These are phyloP conservation scores for Zelopaecilomyces penicillatus DNA, from an alignment of 2,329 filamentous ascomycete genomes.

Conservation along the genomic window DNA sequence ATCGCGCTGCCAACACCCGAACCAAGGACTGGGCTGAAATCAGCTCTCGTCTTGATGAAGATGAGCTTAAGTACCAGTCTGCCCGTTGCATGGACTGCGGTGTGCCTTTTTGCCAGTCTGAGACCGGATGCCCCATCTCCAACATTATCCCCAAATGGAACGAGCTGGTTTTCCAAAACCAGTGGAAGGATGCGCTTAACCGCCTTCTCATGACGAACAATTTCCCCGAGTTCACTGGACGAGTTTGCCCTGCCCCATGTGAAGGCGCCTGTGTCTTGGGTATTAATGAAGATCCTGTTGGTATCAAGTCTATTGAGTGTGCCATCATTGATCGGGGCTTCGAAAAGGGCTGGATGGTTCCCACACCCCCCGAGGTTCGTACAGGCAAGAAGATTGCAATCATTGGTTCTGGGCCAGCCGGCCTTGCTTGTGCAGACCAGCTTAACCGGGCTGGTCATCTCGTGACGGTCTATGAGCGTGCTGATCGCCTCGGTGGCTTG, in stretches of 20 bases:
- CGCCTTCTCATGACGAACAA: slow-evolving; percentile 94
- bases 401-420: slow-evolving; percentile 86
- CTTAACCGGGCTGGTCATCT: slow-evolving; percentile 85
- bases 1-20: slow-evolving; percentile 73
- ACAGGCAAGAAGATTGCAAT: slow-evolving; percentile 84
- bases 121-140: slow-evolving; percentile 89
- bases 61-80: slow-evolving; percentile 93
- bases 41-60: slow-evolving; percentile 77
- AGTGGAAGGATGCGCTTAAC: slow-evolving; percentile 90
- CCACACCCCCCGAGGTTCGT: slow-evolving; percentile 65
- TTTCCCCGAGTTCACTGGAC: slow-evolving; percentile 95
- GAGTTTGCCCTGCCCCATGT: slow-evolving; percentile 92
- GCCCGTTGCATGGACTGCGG: slow-evolving; percentile 98
- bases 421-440: slow-evolving; percentile 85
- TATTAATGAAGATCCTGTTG: slow-evolving; percentile 94
- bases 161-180: slow-evolving; percentile 64
- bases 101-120: slow-evolving; percentile 96
- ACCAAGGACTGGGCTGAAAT: slow-evolving; percentile 93
- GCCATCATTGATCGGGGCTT: slow-evolving; percentile 97
- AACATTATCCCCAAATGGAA: slow-evolving; percentile 99
- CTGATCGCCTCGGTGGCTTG: slow-evolving; percentile 81
- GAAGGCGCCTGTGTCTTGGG: slow-evolving; percentile 93
- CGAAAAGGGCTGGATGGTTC: slow-evolving; percentile 97
- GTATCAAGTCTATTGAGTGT: slow-evolving; percentile 97
- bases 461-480: slow-evolving; percentile 87